Evolutionary conservation across 441 rosid genomes (phyloP).

Genomic region (Populus hybrid): DNA sequence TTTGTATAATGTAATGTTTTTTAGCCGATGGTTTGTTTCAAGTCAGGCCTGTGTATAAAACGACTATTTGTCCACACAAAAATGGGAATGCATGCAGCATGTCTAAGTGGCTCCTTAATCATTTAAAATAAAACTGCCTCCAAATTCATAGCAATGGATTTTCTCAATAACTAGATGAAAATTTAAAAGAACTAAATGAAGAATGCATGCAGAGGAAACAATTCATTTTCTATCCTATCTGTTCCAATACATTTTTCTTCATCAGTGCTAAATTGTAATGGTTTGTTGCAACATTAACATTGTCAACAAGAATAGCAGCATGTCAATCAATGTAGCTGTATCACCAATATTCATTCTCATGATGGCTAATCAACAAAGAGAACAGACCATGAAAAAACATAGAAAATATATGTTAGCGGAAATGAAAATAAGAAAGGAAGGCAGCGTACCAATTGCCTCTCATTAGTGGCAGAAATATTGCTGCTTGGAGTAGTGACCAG

Average conservation of each 20-base stretch:
- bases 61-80: background rate
- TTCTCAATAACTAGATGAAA: background rate
- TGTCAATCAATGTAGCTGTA: background rate
- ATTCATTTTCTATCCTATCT: background rate
- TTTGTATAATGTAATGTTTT: too few species aligned
- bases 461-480: constrained; percentile 68
- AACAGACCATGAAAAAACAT: background rate
- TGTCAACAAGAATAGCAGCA: background rate
- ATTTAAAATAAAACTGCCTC: background rate
- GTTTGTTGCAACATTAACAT: background rate
- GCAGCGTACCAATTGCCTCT: constrained; percentile 77
- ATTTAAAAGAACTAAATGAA: background rate
- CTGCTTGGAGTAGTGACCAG: constrained; percentile 71
- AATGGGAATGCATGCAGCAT: background rate
- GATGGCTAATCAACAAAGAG: background rate
- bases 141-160: background rate
- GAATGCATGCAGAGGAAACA: background rate
- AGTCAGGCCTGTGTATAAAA: too few species aligned
- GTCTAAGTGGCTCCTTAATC: background rate
- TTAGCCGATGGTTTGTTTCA: too few species aligned
- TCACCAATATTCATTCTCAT: background rate
- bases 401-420: background rate
- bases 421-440: too few species aligned
- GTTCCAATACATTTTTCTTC: background rate
- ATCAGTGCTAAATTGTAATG: background rate